phyloP scores from a whole-genome alignment of 2,329 filamentous ascomycete genomes.

The Aspergillus intermedius region DNA sequence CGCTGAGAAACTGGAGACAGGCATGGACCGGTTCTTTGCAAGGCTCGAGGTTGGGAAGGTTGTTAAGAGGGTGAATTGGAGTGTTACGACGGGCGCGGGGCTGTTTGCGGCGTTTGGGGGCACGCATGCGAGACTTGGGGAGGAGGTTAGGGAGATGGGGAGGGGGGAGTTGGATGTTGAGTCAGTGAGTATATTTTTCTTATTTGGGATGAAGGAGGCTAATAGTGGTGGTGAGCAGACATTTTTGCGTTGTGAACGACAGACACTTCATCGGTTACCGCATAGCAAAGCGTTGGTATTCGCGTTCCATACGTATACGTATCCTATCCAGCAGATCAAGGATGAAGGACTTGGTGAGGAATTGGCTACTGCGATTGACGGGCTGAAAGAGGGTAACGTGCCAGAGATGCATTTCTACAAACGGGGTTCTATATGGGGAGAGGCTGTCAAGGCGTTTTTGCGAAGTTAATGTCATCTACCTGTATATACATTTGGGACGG shows the following conservation, averaged over 20 bases:
- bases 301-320: slow-evolving; percentile 57
- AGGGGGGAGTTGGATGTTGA: slow-evolving; percentile 41
- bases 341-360: slow-evolving; percentile 50
- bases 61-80: slow-evolving; percentile 52
- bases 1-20: slow-evolving; percentile 48
- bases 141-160: slow-evolving; percentile 14
- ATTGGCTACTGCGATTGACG: slow-evolving; percentile 54
- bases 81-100: slow-evolving; percentile 32
- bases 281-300: slow-evolving; percentile 51
- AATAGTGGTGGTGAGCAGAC: slow-evolving; percentile 25
- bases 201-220: neutral
- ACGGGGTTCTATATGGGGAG: slow-evolving; percentile 50
- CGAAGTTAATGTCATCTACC: slow-evolving; percentile 12
- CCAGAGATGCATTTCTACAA: slow-evolving; percentile 57
- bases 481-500: slow-evolving; percentile 9
- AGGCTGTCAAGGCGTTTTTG: slow-evolving; percentile 49
- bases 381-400: slow-evolving; percentile 50
- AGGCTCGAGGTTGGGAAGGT: slow-evolving; percentile 47
- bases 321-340: slow-evolving; percentile 50
- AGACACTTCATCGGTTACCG: slow-evolving; percentile 56
- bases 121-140: slow-evolving; percentile 23
- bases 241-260: slow-evolving; percentile 51
- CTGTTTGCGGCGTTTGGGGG: slow-evolving; percentile 36
- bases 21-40: slow-evolving; percentile 59
- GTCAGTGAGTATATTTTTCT: slow-evolving; percentile 3